These are phyloP conservation scores for Pleurotus cornucopiae DNA, from an alignment of 768 basidiomycete species.

Conservation along the genomic window DNA sequence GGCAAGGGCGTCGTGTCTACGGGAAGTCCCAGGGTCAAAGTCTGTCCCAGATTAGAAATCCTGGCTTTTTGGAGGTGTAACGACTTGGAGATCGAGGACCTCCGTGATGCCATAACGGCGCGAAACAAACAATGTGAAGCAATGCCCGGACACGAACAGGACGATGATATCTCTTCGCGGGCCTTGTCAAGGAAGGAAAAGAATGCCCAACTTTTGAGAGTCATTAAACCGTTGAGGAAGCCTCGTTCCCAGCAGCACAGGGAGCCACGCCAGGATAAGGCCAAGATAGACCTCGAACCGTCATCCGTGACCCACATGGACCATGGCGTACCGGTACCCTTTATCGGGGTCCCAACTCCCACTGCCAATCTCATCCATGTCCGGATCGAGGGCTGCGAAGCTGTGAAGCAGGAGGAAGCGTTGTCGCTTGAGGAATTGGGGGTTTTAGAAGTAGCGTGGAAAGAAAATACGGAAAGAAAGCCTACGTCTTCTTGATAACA, in stretches of 20 bases:
- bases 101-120: constrained; percentile 32
- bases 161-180: too few species aligned
- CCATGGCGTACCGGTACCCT: constrained; percentile 27
- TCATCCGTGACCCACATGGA: constrained; percentile 12
- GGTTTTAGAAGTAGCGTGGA: constrained; percentile 31
- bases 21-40: constrained; percentile 32
- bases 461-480: neutral
- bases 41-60: constrained; percentile 48
- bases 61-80: constrained; percentile 48
- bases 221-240: constrained; percentile 35
- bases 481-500: neutral
- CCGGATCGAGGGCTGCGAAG: constrained; percentile 36
- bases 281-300: neutral
- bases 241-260: constrained; percentile 17
- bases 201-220: constrained; percentile 14
- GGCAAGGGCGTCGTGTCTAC: constrained; percentile 11
- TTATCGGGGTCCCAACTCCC: constrained; percentile 26
- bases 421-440: constrained; percentile 33
- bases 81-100: constrained; percentile 32
- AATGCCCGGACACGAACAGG: neutral
- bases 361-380: constrained; percentile 36
- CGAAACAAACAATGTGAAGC: neutral
- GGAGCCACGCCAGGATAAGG: constrained; percentile 4
- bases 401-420: constrained; percentile 33
- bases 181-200: too few species aligned